A percentile compares a stretch with the other conserved stretches of the same genome.
phyloP scores from a whole-genome alignment of 139 green algal genomes.

The Chlorella ohadii region DNA sequence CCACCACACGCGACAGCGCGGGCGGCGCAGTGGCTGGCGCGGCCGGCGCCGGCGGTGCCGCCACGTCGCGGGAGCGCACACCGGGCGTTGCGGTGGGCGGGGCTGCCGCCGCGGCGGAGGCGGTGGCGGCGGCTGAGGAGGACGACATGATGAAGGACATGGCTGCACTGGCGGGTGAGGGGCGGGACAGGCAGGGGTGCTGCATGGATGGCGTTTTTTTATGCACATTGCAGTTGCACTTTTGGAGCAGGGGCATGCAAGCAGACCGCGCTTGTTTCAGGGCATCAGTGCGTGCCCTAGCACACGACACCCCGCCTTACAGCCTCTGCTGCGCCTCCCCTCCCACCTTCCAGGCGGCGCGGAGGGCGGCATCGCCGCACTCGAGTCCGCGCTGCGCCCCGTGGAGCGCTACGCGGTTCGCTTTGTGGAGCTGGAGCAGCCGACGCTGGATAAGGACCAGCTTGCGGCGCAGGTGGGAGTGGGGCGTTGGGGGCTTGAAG shows the following conservation, averaged over 20 bases:
- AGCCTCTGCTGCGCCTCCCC: not conserved
- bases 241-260: too few species aligned
- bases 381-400: constrained; percentile 58
- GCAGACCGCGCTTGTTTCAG: too few species aligned
- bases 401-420: constrained; percentile 74
- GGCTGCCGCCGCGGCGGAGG: not conserved
- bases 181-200: too few species aligned
- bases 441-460: constrained; percentile 25
- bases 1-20: constrained; percentile 1
- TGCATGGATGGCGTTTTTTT: too few species aligned
- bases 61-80: not conserved
- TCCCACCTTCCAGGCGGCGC: not conserved
- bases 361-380: constrained; percentile 28
- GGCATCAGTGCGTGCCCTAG: too few species aligned
- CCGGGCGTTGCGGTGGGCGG: not conserved
- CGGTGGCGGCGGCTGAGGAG: constrained; percentile 35
- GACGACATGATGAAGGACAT: constrained; percentile 62
- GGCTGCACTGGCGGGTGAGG: constrained; percentile 39
- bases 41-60: not conserved
- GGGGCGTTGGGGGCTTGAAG: not conserved
- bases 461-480: constrained; percentile 11
- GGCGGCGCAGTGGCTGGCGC: not conserved
- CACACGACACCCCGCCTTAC: too few species aligned
- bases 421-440: constrained; percentile 51
- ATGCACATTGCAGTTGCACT: too few species aligned